Evolutionary conservation across 192 early-diverging fungal species (phyloP).

Genomic region (Coemansia aciculifera): DNA sequence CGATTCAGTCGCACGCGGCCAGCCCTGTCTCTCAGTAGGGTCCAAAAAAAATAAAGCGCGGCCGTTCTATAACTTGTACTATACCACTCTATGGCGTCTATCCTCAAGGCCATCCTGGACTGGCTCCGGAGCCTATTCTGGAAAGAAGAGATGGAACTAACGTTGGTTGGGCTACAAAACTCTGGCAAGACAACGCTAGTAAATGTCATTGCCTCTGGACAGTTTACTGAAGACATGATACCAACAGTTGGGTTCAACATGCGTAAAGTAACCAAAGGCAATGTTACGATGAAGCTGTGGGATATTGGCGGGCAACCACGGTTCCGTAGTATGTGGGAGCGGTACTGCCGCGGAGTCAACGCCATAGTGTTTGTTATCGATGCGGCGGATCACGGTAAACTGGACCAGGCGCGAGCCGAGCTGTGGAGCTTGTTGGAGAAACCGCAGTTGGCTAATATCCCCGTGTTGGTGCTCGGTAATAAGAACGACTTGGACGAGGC

Average conservation of each 20-base stretch:
- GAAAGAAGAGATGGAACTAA: constrained; percentile 90
- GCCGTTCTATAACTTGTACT: constrained; percentile 15
- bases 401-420: constrained; percentile 90
- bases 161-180: constrained; percentile 83
- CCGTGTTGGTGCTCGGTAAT: constrained; percentile 96
- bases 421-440: constrained; percentile 90
- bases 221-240: constrained; percentile 86
- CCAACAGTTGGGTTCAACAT: constrained; percentile 99
- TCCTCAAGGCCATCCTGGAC: constrained; percentile 50
- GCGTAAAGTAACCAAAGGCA: constrained; percentile 90
- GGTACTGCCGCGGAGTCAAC: constrained; percentile 89
- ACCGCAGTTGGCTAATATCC: constrained; percentile 89
- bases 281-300: constrained; percentile 98
- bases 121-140: constrained; percentile 83
- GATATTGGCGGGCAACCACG: constrained; percentile 98
- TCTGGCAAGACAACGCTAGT: constrained; percentile 86
- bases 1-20: background rate
- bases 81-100: constrained; percentile 40
- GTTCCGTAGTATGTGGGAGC: constrained; percentile 96
- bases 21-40: background rate
- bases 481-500: constrained; percentile 96
- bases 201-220: constrained; percentile 82
- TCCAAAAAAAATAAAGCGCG: background rate
- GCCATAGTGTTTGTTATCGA: constrained; percentile 99
- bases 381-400: constrained; percentile 89